Conservation (phyloP, 345 rosid genomes). For the Hevea brasiliensis region DNA sequence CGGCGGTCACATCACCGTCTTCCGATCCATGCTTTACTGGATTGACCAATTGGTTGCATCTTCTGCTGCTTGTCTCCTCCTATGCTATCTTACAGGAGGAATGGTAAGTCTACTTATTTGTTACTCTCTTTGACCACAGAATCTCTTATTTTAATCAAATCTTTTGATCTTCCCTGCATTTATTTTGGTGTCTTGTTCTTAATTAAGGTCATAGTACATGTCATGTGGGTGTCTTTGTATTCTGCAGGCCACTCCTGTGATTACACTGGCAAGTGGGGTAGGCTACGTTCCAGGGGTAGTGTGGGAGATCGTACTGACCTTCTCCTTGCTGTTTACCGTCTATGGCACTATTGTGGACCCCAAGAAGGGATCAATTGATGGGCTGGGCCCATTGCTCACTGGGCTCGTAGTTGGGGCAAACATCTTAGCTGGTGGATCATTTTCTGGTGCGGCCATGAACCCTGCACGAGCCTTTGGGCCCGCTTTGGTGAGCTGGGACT, state of each 20-base stretch:
- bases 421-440: conserved; percentile 74
- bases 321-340: conserved; percentile 79
- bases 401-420: conserved; percentile 85
- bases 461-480: conserved; percentile 95
- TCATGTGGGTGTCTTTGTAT: no score
- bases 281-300: conserved; percentile 60
- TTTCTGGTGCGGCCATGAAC: conserved; percentile 96
- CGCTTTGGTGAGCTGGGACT: conserved; percentile 68
- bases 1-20: conserved; percentile 75
- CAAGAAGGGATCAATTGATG: conserved; percentile 71
- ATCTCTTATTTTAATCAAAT: no score
- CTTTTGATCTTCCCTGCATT: no score
- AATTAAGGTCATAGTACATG: no score
- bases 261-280: conserved; percentile 67
- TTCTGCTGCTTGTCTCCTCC: conserved; percentile 73
- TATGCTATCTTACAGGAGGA: conserved; percentile 85
- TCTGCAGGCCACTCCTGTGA: conserved; percentile 56
- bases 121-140: no score
- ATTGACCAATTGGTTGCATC: conserved; percentile 76
- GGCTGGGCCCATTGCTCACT: conserved; percentile 64
- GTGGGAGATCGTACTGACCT: conserved; percentile 79
- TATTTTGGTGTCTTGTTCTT: no score
- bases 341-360: conserved; percentile 91
- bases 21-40: conserved; percentile 73
- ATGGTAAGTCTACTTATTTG: conserved; percentile 37